phyloP scores from a whole-genome alignment of 2,329 filamentous ascomycete genomes.

The Diaporthe ampelina region DNA sequence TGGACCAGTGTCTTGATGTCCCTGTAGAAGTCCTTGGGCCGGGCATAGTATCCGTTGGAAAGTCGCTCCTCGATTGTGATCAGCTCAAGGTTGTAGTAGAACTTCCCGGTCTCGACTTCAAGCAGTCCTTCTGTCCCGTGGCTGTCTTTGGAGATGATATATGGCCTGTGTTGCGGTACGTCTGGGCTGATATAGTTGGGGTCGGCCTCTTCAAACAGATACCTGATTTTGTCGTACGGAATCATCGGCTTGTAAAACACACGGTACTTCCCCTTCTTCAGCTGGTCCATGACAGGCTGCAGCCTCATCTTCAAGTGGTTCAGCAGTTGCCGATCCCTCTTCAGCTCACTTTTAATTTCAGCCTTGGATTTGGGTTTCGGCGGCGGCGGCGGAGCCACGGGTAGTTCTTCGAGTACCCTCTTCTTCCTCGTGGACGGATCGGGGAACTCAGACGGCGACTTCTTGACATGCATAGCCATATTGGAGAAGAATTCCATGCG shows the following conservation, averaged over 20 bases:
- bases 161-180: conserved; percentile 77
- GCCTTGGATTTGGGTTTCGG: conserved; percentile 79
- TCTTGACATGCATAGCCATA: conserved; percentile 82
- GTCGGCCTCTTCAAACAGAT: conserved; percentile 87
- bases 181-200: conserved; percentile 76
- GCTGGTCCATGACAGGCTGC: conserved; percentile 97
- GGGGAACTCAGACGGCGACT: conserved; percentile 87
- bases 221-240: conserved; percentile 79
- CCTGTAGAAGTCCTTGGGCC: conserved; percentile 88
- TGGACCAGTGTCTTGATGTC: conserved; percentile 89
- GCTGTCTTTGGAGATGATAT: conserved; percentile 83
- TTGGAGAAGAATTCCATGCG: conserved; percentile 85
- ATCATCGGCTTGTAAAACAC: conserved; percentile 88
- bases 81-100: conserved; percentile 95
- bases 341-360: conserved; percentile 84
- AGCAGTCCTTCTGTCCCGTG: conserved; percentile 82
- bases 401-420: conserved; percentile 82
- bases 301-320: conserved; percentile 91
- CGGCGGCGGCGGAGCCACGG: conserved; percentile 80
- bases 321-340: conserved; percentile 84
- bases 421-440: conserved; percentile 89
- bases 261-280: conserved; percentile 84
- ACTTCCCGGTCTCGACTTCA: conserved; percentile 83
- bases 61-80: conserved; percentile 95
- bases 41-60: conserved; percentile 95